Conservation (phyloP, 2,329 filamentous ascomycete genomes). For the Coleophoma cylindrospora region DNA sequence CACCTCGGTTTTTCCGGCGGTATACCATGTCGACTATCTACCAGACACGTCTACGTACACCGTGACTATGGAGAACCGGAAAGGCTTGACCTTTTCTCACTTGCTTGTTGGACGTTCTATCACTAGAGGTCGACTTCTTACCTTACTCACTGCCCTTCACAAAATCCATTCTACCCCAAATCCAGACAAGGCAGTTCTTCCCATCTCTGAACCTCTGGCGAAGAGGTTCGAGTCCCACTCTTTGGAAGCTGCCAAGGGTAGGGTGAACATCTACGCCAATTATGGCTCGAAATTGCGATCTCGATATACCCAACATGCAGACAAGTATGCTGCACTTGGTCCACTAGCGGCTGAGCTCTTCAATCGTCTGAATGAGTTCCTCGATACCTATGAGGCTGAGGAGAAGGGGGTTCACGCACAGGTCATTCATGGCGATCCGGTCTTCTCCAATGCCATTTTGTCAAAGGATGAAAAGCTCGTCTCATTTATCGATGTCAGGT, state of each 20-base stretch:
- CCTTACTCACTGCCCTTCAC: slow-evolving; percentile 19
- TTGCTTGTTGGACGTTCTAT: slow-evolving; percentile 26
- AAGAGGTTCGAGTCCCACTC: slow-evolving; percentile 18
- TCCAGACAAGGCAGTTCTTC: slow-evolving; percentile 12
- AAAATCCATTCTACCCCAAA: slow-evolving; percentile 17
- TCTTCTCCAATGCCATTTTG: slow-evolving; percentile 27
- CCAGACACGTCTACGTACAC: slow-evolving; percentile 20
- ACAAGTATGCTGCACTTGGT: slow-evolving; percentile 20
- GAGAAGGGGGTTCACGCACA: slow-evolving; percentile 19
- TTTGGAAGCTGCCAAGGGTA: slow-evolving; percentile 11
- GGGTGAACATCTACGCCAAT: slow-evolving; percentile 23
- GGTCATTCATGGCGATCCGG: slow-evolving; percentile 26
- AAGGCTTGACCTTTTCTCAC: slow-evolving; percentile 24
- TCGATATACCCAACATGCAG: slow-evolving; percentile 16
- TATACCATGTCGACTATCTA: slow-evolving; percentile 23
- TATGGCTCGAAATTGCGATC: slow-evolving; percentile 19
- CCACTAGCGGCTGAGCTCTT: slow-evolving; percentile 19
- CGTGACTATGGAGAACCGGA: slow-evolving; percentile 25
- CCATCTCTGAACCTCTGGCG: slow-evolving; percentile 16
- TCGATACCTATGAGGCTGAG: slow-evolving; percentile 25
- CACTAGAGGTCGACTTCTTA: slow-evolving; percentile 22
- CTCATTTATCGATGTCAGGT: slow-evolving; percentile 25
- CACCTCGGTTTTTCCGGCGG: slow-evolving; percentile 15
- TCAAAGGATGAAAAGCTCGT: slow-evolving; percentile 20
- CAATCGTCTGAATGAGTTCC: slow-evolving; percentile 20